These are phyloP conservation scores for Coprinellus aureogranulatus DNA, from an alignment of 768 basidiomycete species.

Conservation along the genomic window DNA sequence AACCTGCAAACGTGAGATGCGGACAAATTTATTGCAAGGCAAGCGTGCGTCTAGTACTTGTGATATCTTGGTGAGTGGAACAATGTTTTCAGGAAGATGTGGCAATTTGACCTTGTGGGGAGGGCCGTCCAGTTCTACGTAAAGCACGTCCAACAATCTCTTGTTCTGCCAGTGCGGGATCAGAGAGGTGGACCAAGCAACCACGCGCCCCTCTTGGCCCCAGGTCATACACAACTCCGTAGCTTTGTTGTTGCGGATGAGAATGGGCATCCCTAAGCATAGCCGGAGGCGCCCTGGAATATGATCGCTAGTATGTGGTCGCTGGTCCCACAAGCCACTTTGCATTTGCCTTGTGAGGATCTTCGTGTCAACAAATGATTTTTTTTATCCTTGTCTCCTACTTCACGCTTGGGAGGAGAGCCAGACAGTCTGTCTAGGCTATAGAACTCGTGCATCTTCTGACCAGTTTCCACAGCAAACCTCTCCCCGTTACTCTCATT, in stretches of 20 bases:
- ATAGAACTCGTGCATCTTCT: neutral
- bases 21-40: conserved; percentile 12
- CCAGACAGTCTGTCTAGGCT: neutral
- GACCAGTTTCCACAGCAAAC: neutral
- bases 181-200: neutral
- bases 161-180: neutral
- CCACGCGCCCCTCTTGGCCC: neutral
- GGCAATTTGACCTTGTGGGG: neutral
- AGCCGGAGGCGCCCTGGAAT: neutral
- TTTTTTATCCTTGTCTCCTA: neutral
- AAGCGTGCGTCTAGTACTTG: neutral
- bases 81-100: conserved; percentile 24
- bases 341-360: neutral
- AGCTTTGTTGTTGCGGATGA: neutral
- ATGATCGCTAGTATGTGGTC: neutral
- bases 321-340: neutral
- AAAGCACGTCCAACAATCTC: neutral
- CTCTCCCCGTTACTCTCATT: neutral
- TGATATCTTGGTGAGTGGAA: conserved; percentile 17
- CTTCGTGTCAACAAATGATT: neutral
- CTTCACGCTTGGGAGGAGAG: neutral
- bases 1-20: conserved; percentile 23
- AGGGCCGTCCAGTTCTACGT: neutral
- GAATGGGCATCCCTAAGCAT: neutral
- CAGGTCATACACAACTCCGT: neutral